Percentiles rank a stretch among this genome's conserved stretches.
phyloP scores from a whole-genome alignment of 2,329 filamentous ascomycete genomes.

The Fusarium humuli region DNA sequence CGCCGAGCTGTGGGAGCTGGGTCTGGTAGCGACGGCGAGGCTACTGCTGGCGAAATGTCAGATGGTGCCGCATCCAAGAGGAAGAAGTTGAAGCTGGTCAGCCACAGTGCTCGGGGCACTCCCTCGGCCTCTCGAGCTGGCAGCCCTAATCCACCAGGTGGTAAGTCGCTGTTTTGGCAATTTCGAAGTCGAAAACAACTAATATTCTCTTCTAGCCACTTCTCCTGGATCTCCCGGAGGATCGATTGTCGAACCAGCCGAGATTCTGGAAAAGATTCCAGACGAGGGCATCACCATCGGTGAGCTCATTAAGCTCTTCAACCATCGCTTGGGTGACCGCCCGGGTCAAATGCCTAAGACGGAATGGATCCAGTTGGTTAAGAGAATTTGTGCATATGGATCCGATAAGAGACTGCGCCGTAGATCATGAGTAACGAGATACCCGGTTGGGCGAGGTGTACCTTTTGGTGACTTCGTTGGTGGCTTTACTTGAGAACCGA shows the following conservation, averaged over 20 bases:
- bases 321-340: constrained; percentile 63
- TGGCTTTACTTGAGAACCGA: background rate
- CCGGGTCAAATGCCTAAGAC: constrained; percentile 63
- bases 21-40: constrained; percentile 78
- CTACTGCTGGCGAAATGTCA: constrained; percentile 75
- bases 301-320: constrained; percentile 66
- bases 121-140: constrained; percentile 70
- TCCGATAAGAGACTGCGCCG: constrained; percentile 65
- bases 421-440: constrained; percentile 48
- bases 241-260: constrained; percentile 59
- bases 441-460: constrained; percentile 4
- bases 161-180: constrained; percentile 48
- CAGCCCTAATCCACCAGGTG: constrained; percentile 65
- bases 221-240: constrained; percentile 52
- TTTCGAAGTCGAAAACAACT: constrained; percentile 1
- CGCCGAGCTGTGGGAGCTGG: constrained; percentile 61
- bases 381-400: constrained; percentile 64
- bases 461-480: constrained; percentile 10
- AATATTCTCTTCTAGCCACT: constrained; percentile 40
- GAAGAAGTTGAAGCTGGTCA: constrained; percentile 67
- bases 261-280: constrained; percentile 67
- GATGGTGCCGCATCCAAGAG: constrained; percentile 64
- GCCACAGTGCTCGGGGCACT: constrained; percentile 61
- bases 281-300: constrained; percentile 66
- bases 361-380: constrained; percentile 71